Conservation (phyloP, 2,329 filamentous ascomycete genomes). For the Calonectria pseudoreteaudii region DNA sequence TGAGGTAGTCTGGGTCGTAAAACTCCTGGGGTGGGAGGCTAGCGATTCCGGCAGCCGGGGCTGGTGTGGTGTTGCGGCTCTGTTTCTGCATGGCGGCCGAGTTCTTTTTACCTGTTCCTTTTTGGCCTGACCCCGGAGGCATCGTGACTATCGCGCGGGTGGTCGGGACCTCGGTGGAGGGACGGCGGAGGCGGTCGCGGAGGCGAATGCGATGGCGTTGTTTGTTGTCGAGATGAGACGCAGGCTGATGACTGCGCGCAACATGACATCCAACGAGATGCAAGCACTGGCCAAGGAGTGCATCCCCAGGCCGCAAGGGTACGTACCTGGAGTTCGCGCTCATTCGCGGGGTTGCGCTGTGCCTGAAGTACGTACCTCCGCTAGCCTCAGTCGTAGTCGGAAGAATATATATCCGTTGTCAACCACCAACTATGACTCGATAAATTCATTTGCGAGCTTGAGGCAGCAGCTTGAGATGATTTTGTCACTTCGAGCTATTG, state of each 20-base stretch:
- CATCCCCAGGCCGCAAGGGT: conserved; percentile 15
- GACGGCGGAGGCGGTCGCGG: conserved; percentile 15
- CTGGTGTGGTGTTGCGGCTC: conserved; percentile 83
- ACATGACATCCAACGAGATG: conserved; percentile 7
- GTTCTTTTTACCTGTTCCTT: conserved; percentile 74
- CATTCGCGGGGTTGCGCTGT: neutral
- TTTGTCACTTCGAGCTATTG: neutral
- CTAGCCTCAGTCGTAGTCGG: neutral
- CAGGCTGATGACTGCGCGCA: conserved; percentile 21
- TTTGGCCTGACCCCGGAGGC: conserved; percentile 70
- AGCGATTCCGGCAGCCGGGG: conserved; percentile 55
- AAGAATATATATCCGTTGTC: neutral
- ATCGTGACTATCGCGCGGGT: conserved; percentile 50
- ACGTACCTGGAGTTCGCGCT: conserved; percentile 2
- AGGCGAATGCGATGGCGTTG: conserved; percentile 18
- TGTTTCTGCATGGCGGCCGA: conserved; percentile 72
- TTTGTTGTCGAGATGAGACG: conserved; percentile 22
- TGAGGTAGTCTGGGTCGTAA: conserved; percentile 74
- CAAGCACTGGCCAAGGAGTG: conserved; percentile 10
- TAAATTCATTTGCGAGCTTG: neutral
- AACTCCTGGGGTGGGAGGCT: conserved; percentile 66
- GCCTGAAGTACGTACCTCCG: neutral
- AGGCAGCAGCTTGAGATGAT: neutral
- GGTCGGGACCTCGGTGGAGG: neutral
- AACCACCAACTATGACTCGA: too few species aligned